phyloP scores from a whole-genome alignment of 192 early-diverging fungal genomes.

The Podila epicladia region DNA sequence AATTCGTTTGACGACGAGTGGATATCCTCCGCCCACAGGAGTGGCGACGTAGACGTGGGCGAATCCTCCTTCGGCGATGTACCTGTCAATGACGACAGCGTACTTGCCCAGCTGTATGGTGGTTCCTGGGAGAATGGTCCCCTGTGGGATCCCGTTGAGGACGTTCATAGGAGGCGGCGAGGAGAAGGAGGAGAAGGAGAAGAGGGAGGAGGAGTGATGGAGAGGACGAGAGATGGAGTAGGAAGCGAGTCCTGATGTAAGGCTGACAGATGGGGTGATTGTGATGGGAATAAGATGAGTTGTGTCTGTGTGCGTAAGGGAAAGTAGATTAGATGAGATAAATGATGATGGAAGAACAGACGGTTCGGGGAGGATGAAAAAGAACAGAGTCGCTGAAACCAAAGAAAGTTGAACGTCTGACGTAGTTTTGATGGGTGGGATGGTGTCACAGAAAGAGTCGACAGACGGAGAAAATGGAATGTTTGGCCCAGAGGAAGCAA shows the following conservation, averaged over 20 bases:
- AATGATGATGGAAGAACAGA: neutral
- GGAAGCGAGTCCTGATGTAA: neutral
- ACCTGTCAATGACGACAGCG: slow-evolving; percentile 74
- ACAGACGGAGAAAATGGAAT: neutral
- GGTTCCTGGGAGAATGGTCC: slow-evolving; percentile 71
- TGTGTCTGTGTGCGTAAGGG: neutral
- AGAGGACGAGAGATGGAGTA: neutral
- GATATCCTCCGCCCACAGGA: slow-evolving; percentile 52
- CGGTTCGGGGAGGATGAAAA: neutral
- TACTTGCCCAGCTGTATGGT: slow-evolving; percentile 63
- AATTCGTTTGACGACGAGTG: slow-evolving; percentile 85
- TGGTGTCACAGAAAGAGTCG: slow-evolving; percentile 4
- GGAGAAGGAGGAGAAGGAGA: neutral
- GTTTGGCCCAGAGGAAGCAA: neutral
- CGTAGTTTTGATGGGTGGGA: neutral
- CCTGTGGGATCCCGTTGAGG: slow-evolving; percentile 9
- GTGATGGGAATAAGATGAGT: neutral
- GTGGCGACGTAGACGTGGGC: slow-evolving; percentile 91
- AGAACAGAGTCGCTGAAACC: slow-evolving; percentile 1
- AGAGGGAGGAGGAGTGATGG: slow-evolving; percentile 3
- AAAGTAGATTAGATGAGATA: neutral
- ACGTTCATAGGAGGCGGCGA: slow-evolving; percentile 26
- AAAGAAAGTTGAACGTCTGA: no score
- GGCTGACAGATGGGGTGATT: neutral
- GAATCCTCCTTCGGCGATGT: slow-evolving; percentile 88